These are phyloP conservation scores for Chloris gayana DNA, from an alignment of 176 grass and related monocot genomes.

Conservation along the genomic window DNA sequence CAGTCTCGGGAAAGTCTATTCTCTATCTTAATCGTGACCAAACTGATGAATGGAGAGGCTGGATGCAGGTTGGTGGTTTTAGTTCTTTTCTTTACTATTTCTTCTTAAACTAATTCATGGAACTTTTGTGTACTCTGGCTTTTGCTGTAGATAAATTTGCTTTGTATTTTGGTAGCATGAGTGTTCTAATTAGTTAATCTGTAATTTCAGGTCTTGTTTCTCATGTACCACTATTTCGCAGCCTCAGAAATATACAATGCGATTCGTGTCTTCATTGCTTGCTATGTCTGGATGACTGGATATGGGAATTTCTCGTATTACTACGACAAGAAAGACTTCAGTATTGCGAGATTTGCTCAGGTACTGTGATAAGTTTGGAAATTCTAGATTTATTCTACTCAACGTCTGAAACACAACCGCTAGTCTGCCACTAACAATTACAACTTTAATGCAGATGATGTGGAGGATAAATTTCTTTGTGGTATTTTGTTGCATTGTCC, in stretches of 20 bases:
- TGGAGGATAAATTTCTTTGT: constrained; percentile 85
- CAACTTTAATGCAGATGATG: constrained; percentile 68
- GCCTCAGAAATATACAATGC: constrained; percentile 82
- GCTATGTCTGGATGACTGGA: constrained; percentile 91
- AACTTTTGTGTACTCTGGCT: no score
- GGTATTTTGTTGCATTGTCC: constrained; percentile 82
- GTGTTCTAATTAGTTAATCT: constrained; percentile 22
- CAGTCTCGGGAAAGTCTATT: constrained; percentile 67
- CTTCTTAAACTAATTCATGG: no score
- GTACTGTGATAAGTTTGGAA: constrained; percentile 12
- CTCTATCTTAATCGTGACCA: constrained; percentile 82
- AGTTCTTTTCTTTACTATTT: not conserved
- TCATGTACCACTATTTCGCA: constrained; percentile 85
- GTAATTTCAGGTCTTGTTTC: constrained; percentile 67
- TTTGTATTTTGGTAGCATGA: not conserved
- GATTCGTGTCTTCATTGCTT: constrained; percentile 82
- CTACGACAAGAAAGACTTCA: constrained; percentile 83
- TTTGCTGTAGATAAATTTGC: no score
- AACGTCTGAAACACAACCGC: no score
- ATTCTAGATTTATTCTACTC: no score
- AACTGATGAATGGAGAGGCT: constrained; percentile 90
- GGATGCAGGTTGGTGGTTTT: constrained; percentile 73
- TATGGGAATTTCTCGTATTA: constrained; percentile 89
- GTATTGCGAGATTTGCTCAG: constrained; percentile 76
- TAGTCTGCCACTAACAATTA: no score